These are phyloP conservation scores for Hansenula lynferdii DNA, from an alignment of 1,139 yeast species.

Conservation along the genomic window DNA sequence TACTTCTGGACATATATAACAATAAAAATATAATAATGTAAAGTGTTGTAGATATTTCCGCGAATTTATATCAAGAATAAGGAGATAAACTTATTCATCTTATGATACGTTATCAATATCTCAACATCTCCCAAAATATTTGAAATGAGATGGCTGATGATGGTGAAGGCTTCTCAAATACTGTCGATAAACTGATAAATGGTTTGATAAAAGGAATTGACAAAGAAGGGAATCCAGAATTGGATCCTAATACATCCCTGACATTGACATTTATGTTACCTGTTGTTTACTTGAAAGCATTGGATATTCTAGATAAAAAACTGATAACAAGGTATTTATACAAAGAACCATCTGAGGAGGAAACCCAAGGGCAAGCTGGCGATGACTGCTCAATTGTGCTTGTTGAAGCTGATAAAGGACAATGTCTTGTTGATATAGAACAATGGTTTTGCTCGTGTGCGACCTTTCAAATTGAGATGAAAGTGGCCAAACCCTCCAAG, in stretches of 20 bases:
- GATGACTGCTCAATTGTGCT: not conserved
- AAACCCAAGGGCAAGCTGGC: not conserved
- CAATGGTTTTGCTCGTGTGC: slow-evolving; percentile 9
- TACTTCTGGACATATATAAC: no score
- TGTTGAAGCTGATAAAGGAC: not conserved
- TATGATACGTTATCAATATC: no score
- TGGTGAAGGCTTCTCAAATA: no score
- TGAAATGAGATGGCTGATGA: no score
- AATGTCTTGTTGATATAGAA: slow-evolving; percentile 5
- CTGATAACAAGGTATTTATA: not conserved
- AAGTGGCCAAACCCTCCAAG: not conserved
- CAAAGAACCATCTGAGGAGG: not conserved
- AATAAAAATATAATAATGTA: no score
- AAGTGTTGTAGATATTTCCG: no score
- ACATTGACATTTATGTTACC: slow-evolving; percentile 3
- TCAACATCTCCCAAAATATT: no score
- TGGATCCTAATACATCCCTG: not conserved
- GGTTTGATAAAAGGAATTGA: no score
- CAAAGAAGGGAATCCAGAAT: not conserved
- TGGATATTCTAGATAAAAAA: not conserved
- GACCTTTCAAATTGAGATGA: not conserved
- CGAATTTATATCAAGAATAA: no score
- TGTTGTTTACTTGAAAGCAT: not conserved
- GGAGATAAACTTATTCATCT: no score
- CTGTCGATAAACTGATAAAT: no score